A percentile compares a stretch with the other conserved stretches of the same genome.
Evolutionary conservation across 2,329 filamentous ascomycete genomes (phyloP).

Genomic region (Neocucurbitaria cava): DNA sequence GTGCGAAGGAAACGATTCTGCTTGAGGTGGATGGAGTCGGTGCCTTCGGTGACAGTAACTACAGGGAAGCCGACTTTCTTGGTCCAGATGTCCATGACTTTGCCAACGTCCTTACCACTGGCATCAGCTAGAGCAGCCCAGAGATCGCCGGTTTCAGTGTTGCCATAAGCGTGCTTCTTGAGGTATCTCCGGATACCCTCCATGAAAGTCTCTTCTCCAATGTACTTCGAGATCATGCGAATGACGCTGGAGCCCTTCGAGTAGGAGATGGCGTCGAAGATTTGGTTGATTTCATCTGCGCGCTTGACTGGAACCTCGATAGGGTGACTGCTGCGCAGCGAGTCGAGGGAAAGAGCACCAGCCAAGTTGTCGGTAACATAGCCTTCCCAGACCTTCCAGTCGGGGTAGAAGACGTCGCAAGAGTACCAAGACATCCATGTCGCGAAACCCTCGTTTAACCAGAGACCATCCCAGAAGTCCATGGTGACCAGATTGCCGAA

Average conservation of each 20-base stretch:
- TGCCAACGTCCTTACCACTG: conserved; percentile 87
- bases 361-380: conserved; percentile 95
- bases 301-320: conserved; percentile 96
- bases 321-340: conserved; percentile 90
- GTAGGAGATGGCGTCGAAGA: conserved; percentile 97
- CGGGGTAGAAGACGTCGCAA: conserved; percentile 92
- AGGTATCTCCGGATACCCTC: conserved; percentile 90
- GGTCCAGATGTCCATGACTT: conserved; percentile 95
- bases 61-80: conserved; percentile 96
- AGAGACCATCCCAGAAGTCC: conserved; percentile 98
- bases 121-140: conserved; percentile 88
- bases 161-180: conserved; percentile 95
- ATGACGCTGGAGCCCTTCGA: conserved; percentile 95
- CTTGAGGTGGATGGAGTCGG: conserved; percentile 81
- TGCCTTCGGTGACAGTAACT: conserved; percentile 79
- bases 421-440: conserved; percentile 96
- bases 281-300: conserved; percentile 96
- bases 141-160: conserved; percentile 88
- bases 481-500: conserved; percentile 97
- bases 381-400: conserved; percentile 97
- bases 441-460: conserved; percentile 93
- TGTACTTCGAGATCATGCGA: conserved; percentile 95
- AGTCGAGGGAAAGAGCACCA: conserved; percentile 85
- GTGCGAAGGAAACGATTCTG: conserved; percentile 95
- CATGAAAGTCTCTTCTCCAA: conserved; percentile 91